A percentile compares a stretch with the other conserved stretches of the same genome.
These are phyloP conservation scores for Quillaja saponaria DNA, from an alignment of 306 rosid species.

Conservation along the genomic window DNA sequence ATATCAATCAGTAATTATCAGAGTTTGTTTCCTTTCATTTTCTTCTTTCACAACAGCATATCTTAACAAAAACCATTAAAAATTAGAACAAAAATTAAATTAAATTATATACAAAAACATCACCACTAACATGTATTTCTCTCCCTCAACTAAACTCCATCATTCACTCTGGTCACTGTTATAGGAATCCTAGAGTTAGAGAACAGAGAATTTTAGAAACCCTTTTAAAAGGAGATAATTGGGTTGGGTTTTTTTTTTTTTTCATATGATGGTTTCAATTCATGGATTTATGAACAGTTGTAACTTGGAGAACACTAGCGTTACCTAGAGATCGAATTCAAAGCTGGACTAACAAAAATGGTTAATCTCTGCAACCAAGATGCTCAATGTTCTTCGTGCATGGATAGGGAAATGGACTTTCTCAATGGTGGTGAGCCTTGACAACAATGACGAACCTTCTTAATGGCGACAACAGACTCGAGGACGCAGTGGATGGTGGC, in stretches of 20 bases:
- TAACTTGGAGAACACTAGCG: slow-evolving; percentile 40
- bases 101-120: no score
- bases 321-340: no score
- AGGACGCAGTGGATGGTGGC: no score
- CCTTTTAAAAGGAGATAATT: slow-evolving; percentile 7
- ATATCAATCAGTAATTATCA: slow-evolving; percentile 48
- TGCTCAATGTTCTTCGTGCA: no score
- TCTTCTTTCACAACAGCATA: slow-evolving; percentile 36
- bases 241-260: neutral
- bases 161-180: slow-evolving; percentile 32
- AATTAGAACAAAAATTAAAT: slow-evolving; percentile 30
- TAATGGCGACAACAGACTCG: no score
- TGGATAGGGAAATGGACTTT: no score
- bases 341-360: no score
- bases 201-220: slow-evolving; percentile 3
- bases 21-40: slow-evolving; percentile 29
- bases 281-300: slow-evolving; percentile 61
- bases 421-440: no score
- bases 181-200: slow-evolving; percentile 46
- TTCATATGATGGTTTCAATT: slow-evolving; percentile 77
- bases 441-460: no score
- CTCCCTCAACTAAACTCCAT: slow-evolving; percentile 25
- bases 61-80: slow-evolving; percentile 23
- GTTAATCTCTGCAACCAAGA: no score
- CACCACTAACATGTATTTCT: slow-evolving; percentile 19